Evolutionary conservation across 2,329 filamentous ascomycete genomes (phyloP), one percentile per base, ranked within the genome.

Genomic region (Bimuria novae-zelandiae): DNA sequence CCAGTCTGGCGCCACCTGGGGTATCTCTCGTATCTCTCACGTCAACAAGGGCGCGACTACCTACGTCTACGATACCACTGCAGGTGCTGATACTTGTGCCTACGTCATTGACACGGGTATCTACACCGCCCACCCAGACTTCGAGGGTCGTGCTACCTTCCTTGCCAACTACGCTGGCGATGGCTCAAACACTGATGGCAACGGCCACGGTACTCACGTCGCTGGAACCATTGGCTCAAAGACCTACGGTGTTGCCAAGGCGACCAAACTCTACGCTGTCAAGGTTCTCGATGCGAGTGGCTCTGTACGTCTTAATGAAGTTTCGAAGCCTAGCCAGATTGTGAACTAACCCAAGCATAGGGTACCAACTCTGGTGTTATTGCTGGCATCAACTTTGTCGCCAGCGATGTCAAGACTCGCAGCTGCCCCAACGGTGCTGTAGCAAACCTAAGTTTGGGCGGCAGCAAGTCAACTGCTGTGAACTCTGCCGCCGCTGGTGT

Each of bases 61-160:
- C 11, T 77, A 77, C 63, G 62, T 65, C 35, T 77, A 77, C 59
- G 75, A 77, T 52, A 60, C 54, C 59, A 68, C 60, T 54, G 74
- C 74, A 35, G 75, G 75, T 50, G 56, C 61, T 27, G 59, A 60
- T 50, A 73, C 72, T 63, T 86, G 82, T 19, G 81, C 79, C 23
- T 89, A 84, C 67, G 74, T 89, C 21, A 80, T 89, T 35, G 86
- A 89, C 71, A 88, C 85, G 5, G 86, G 86, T 60, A 83, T 89
- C 67, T 74, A 75, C 49, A 73, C 75, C 32, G 76, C 77, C 5
- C 86, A 89, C 71, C 48, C 69, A 7, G 72, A 76, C 30, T 75
- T 76, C 22, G 72, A 72, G 54, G 70, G 71, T 43, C 72, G 73
- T 59, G 72, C 73, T 29, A 70, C 65, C 30, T 73, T 69, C 62